Evolutionary conservation across 805 yeast species (phyloP), one percentile per base, ranked within the genome.

Genomic region (Candida koratica): DNA sequence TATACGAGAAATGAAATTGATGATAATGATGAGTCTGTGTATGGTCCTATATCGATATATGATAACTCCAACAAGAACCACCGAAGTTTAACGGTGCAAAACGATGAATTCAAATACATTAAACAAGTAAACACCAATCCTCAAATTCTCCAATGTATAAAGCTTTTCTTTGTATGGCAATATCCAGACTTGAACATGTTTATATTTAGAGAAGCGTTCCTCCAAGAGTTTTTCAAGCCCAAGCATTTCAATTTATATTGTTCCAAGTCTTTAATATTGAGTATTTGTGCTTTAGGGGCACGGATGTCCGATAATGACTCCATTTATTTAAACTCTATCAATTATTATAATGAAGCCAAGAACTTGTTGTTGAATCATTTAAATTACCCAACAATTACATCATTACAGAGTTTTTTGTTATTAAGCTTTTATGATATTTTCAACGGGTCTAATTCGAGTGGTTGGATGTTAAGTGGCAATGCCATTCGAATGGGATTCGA

Each of bases 401-500:
- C 79, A 0, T 62, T 79, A 7, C 85, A 79, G 50, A 71, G 81
- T 18, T 69, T 73, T 37, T 56, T 78, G n/a, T 58, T 79, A 15
- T 53, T 79, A 11, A 79, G 83, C 4, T 69, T 77, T 38, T 78
- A 77, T 51, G 84, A 78, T 48, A 68, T 79, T 25, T 78, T 81
- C 38, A 71, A 69, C 44, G 83, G 83, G 2, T 56, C 69, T 34
- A 75, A 73, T 46, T 70, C 77, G 17, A 63, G 73, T 31, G 80
- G 81, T 5, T 79, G 84, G 84, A 71, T 77, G 68, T 63, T 77
- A 23, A 64, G 75, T 3, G 85, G 84, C 3, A 64, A 70, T 34
- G 84, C 81, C 6, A 68, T 78, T 46, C 56, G 84, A 34, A 78
- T 79, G 64, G 85, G 85, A 1, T 74, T 69, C 45, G 81, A 78